These are phyloP conservation scores for Colletotrichum theobromicola DNA, from an alignment of 2,329 filamentous ascomycete species.

Conservation along the genomic window DNA sequence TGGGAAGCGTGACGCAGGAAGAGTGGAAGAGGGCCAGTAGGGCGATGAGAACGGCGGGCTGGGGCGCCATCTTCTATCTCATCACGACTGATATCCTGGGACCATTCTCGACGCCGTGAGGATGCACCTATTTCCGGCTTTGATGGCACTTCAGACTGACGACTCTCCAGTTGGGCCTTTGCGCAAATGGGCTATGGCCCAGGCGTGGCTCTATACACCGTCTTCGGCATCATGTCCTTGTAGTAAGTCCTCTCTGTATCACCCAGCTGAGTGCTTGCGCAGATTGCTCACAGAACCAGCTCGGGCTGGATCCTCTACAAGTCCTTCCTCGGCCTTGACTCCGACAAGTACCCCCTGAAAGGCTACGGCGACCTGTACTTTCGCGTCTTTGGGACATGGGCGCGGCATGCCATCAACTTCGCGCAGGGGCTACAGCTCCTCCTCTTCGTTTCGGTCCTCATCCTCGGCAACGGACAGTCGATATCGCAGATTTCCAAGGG, in stretches of 20 bases:
- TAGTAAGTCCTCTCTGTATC: neutral
- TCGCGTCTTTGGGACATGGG: constrained; percentile 48
- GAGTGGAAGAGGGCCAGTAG: constrained; percentile 54
- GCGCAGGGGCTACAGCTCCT: constrained; percentile 53
- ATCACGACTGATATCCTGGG: constrained; percentile 55
- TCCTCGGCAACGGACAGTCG: constrained; percentile 58
- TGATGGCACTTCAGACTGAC: neutral
- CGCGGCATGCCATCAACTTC: constrained; percentile 52
- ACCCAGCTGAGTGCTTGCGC: neutral
- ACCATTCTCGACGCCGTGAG: constrained; percentile 42
- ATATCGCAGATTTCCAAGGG: constrained; percentile 56
- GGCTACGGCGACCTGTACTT: constrained; percentile 55
- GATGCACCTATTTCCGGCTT: neutral
- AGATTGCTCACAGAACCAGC: constrained; percentile 31
- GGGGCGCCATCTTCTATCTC: constrained; percentile 52
- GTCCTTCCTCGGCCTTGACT: constrained; percentile 50
- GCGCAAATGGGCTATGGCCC: constrained; percentile 45
- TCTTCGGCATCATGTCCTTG: constrained; percentile 40
- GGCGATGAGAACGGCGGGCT: constrained; percentile 48
- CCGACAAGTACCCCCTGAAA: constrained; percentile 48
- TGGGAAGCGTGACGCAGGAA: constrained; percentile 27
- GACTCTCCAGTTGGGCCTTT: constrained; percentile 20
- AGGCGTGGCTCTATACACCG: constrained; percentile 49
- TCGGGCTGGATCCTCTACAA: constrained; percentile 53
- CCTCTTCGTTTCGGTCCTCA: constrained; percentile 56